Conservation (phyloP, 768 basidiomycete species). For the Phanerochaete carnosa region DNA sequence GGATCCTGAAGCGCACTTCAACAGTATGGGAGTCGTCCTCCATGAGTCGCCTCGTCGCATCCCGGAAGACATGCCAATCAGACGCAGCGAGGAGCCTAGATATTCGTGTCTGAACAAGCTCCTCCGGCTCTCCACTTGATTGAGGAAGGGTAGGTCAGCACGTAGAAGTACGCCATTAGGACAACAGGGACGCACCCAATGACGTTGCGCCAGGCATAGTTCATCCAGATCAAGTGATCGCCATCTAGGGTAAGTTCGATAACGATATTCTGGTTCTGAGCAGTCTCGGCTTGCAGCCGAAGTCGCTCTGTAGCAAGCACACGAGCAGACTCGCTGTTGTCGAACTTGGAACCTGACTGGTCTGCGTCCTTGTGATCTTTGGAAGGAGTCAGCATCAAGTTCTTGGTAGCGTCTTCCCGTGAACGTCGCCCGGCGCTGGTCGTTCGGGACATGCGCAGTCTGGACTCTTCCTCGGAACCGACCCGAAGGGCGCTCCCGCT, state of each 20-base stretch:
- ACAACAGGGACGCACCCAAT: slow-evolving; percentile 61
- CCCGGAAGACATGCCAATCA: slow-evolving; percentile 81
- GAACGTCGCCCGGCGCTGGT: slow-evolving; percentile 50
- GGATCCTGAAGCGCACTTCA: slow-evolving; percentile 86
- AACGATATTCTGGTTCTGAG: slow-evolving; percentile 94
- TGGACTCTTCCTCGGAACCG: slow-evolving; percentile 49
- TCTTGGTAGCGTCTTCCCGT: slow-evolving; percentile 48
- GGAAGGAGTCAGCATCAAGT: background rate
- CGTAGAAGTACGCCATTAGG: slow-evolving; percentile 1
- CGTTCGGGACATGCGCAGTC: slow-evolving; percentile 46
- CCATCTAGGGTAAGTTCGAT: slow-evolving; percentile 93
- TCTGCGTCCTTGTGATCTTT: slow-evolving; percentile 32
- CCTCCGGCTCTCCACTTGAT: slow-evolving; percentile 76
- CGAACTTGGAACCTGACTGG: slow-evolving; percentile 39
- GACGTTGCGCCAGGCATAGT: slow-evolving; percentile 92
- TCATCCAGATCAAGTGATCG: slow-evolving; percentile 93
- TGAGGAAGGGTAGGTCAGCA: slow-evolving; percentile 8
- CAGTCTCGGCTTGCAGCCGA: slow-evolving; percentile 87
- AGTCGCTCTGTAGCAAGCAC: slow-evolving; percentile 87
- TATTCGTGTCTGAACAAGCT: slow-evolving; percentile 74
- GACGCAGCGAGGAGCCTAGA: slow-evolving; percentile 75
- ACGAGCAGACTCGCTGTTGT: slow-evolving; percentile 71
- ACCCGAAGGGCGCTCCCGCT: slow-evolving; percentile 41
- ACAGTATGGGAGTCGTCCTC: slow-evolving; percentile 94
- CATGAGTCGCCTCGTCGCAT: slow-evolving; percentile 80